Conservation (phyloP, 2,329 filamentous ascomycete species). For the Ophiostoma novo-ulmi region DNA sequence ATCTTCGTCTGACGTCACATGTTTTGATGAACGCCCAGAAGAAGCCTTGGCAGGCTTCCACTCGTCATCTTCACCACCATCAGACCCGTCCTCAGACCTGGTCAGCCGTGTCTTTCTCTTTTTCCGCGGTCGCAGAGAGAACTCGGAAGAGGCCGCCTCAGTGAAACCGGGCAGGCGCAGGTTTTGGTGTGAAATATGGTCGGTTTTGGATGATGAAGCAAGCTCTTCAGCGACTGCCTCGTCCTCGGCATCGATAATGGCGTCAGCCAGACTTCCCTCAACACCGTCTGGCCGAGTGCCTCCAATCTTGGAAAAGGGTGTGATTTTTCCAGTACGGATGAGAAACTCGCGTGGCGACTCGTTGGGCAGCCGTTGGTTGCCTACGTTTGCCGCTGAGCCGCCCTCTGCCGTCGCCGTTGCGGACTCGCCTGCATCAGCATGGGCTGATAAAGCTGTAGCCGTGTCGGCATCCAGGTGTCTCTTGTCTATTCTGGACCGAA, state of each 20-base stretch:
- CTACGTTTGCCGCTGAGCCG: conserved; percentile 38
- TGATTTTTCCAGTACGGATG: conserved; percentile 95
- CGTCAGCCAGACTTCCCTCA: conserved; percentile 67
- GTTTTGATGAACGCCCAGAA: neutral
- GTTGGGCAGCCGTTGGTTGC: conserved; percentile 60
- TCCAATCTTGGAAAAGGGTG: conserved; percentile 79
- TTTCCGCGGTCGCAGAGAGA: conserved; percentile 55
- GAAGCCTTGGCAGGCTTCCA: conserved; percentile 26
- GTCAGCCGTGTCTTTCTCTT: conserved; percentile 41
- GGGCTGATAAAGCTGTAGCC: neutral
- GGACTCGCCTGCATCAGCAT: neutral
- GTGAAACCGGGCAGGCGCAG: conserved; percentile 69
- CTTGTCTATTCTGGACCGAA: conserved; percentile 73
- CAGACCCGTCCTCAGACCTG: conserved; percentile 25
- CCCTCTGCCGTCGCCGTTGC: neutral
- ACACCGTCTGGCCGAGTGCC: conserved; percentile 56
- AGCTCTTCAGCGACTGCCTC: conserved; percentile 54
- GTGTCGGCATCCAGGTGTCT: conserved; percentile 45
- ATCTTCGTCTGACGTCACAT: conserved; percentile 29
- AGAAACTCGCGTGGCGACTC: conserved; percentile 85
- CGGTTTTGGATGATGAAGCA: conserved; percentile 41
- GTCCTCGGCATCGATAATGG: conserved; percentile 76
- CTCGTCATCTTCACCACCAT: conserved; percentile 39
- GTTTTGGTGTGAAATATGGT: conserved; percentile 63
- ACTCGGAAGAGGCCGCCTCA: conserved; percentile 48